A percentile compares a stretch with the other conserved stretches of the same genome.
These are phyloP conservation scores for Dendrocalamus latiflorus DNA, from an alignment of 202 grass and related monocot species.

Conservation along the genomic window DNA sequence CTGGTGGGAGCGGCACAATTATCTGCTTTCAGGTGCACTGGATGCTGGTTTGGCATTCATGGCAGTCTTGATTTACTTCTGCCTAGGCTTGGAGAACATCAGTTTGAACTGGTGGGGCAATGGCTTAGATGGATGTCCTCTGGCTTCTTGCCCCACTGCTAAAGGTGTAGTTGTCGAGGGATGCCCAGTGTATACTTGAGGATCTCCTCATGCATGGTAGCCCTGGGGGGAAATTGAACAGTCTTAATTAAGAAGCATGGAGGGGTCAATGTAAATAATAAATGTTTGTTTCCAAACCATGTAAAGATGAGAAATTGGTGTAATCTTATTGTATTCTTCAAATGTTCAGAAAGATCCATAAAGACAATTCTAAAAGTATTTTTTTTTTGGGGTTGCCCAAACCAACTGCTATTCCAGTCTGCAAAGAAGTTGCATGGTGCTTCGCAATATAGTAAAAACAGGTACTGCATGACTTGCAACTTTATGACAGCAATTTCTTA, in stretches of 20 bases:
- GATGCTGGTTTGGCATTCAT: conserved; percentile 95
- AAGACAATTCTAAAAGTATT: neutral
- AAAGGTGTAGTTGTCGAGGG: conserved; percentile 60
- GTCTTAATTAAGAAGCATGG: neutral
- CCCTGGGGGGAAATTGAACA: neutral
- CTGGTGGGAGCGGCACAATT: conserved; percentile 94
- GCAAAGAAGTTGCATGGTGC: neutral
- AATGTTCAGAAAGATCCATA: neutral
- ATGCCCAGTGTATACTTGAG: conserved; percentile 58
- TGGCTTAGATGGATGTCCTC: conserved; percentile 81
- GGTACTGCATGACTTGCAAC: no score
- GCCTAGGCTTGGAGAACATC: conserved; percentile 68
- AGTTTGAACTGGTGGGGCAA: conserved; percentile 82
- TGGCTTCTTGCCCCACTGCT: conserved; percentile 76
- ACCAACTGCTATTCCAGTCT: neutral
- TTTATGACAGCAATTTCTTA: neutral
- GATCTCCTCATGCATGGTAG: neutral
- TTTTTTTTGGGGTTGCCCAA: neutral
- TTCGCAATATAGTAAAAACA: neutral
- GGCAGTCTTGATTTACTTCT: conserved; percentile 86
- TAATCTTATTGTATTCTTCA: neutral
- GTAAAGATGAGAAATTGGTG: neutral
- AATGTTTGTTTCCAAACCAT: conserved; percentile 21
- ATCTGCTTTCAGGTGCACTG: conserved; percentile 81
- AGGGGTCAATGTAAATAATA: conserved; percentile 18